Evolutionary conservation across 192 early-diverging fungal genomes (phyloP).

Genomic region (Dissophora globulifera): DNA sequence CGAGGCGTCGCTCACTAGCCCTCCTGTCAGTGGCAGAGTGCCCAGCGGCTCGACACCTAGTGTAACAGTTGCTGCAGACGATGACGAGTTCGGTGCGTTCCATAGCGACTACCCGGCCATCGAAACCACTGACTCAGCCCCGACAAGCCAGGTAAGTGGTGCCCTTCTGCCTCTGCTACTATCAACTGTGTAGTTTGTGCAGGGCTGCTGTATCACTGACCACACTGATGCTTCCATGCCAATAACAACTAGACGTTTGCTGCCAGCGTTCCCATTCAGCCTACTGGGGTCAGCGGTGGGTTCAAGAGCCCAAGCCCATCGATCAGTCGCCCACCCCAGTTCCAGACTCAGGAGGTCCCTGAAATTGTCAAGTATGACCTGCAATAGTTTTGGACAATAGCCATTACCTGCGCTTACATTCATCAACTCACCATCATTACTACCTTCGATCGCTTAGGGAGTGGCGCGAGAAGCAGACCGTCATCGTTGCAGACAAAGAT

Average conservation of each 20-base stretch:
- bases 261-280: constrained; percentile 46
- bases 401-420: too few species aligned
- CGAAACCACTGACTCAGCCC: constrained; percentile 37
- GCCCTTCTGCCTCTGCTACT: too few species aligned
- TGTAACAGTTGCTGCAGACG: constrained; percentile 22
- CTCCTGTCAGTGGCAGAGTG: constrained; percentile 6
- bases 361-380: constrained; percentile 34
- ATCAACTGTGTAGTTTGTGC: too few species aligned
- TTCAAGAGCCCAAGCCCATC: constrained; percentile 36
- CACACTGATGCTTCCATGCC: too few species aligned
- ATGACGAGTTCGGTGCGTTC: constrained; percentile 52
- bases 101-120: constrained; percentile 43
- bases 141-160: constrained; percentile 33
- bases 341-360: constrained; percentile 36
- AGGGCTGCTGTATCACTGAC: too few species aligned
- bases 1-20: constrained; percentile 22
- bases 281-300: constrained; percentile 36
- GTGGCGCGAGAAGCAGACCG: constrained; percentile 73
- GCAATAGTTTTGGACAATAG: too few species aligned
- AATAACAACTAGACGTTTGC: constrained; percentile 31
- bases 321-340: constrained; percentile 24
- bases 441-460: constrained; percentile 47
- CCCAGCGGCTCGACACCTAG: constrained; percentile 7
- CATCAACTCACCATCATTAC: neutral
- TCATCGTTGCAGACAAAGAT: constrained; percentile 70